phyloP scores from a whole-genome alignment of 768 basidiomycete species.

The Boletus sp. region DNA sequence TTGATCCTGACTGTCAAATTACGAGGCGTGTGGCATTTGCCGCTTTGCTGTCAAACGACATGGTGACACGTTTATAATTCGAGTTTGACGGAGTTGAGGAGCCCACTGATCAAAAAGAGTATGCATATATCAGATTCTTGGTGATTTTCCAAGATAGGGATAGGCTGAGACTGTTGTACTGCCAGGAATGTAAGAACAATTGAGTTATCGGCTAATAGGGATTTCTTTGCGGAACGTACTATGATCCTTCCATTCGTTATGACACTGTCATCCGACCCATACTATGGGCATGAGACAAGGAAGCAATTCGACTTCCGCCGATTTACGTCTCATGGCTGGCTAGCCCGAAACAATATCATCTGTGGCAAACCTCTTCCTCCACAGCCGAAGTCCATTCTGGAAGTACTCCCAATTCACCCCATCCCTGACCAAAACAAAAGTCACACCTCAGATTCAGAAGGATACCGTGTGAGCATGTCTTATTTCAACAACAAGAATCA shows the following conservation, averaged over 20 bases:
- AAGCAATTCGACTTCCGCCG: not conserved
- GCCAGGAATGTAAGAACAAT: not conserved
- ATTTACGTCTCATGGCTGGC: not conserved
- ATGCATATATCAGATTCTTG: not conserved
- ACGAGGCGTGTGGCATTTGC: conserved; percentile 6
- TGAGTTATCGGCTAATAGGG: not conserved
- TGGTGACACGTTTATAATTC: not conserved
- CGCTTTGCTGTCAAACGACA: conserved; percentile 3
- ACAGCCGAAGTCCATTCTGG: conserved; percentile 66
- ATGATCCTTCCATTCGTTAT: not conserved
- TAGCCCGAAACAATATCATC: conserved; percentile 10
- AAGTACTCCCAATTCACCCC: conserved; percentile 65
- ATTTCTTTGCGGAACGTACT: conserved; percentile 7
- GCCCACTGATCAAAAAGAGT: not conserved
- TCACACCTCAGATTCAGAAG: conserved; percentile 63
- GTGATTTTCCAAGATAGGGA: conserved; percentile 17
- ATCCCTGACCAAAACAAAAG: conserved; percentile 67
- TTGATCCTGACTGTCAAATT: not conserved
- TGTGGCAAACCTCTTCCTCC: conserved; percentile 53
- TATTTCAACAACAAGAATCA: not conserved
- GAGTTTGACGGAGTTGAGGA: not conserved
- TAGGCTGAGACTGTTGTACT: not conserved
- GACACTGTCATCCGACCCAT: not conserved
- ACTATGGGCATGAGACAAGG: not conserved
- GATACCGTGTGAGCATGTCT: not conserved